phyloP scores from a whole-genome alignment of 2,329 filamentous ascomycete species.

The Lithohypha guttulata region DNA sequence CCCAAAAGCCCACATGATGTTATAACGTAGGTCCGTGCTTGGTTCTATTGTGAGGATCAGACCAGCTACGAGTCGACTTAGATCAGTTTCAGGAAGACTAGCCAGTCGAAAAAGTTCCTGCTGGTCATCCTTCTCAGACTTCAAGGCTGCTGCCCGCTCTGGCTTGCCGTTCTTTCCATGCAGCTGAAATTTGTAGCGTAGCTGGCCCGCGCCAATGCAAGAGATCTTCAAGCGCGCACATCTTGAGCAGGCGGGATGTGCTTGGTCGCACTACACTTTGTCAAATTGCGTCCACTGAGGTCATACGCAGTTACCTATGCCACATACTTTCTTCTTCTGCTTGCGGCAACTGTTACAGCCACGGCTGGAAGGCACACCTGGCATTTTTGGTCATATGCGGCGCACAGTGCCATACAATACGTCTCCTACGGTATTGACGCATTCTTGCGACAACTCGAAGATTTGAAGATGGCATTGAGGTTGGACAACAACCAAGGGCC shows the following conservation, averaged over 20 bases:
- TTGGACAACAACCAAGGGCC: too few relatives aligned
- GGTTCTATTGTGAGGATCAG: conserved; percentile 18
- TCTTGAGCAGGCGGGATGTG: conserved; percentile 21
- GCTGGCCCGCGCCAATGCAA: conserved; percentile 22
- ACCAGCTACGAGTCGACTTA: conserved; percentile 8
- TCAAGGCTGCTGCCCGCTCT: background rate
- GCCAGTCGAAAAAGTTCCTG: too few relatives aligned
- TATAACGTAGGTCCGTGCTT: conserved; percentile 20
- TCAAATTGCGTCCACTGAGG: background rate
- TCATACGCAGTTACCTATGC: background rate
- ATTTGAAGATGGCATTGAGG: too few relatives aligned
- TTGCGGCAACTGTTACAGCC: conserved; percentile 5
- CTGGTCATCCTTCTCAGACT: too few relatives aligned
- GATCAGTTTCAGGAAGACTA: too few relatives aligned
- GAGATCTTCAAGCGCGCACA: conserved; percentile 20
- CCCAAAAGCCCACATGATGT: conserved; percentile 21
- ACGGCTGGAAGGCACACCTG: conserved; percentile 3
- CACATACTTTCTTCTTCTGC: conserved; percentile 7
- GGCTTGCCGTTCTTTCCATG: background rate
- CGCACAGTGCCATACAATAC: too few relatives aligned
- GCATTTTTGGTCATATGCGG: too few relatives aligned
- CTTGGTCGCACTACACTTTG: conserved; percentile 22
- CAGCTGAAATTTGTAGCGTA: conserved; percentile 22
- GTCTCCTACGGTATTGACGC: too few relatives aligned
- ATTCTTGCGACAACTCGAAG: too few relatives aligned